Percentiles rank a stretch among this genome's conserved stretches.
Conservation (phyloP, 1,284 basidiomycete genomes). For the Ustilago sp. region DNA sequence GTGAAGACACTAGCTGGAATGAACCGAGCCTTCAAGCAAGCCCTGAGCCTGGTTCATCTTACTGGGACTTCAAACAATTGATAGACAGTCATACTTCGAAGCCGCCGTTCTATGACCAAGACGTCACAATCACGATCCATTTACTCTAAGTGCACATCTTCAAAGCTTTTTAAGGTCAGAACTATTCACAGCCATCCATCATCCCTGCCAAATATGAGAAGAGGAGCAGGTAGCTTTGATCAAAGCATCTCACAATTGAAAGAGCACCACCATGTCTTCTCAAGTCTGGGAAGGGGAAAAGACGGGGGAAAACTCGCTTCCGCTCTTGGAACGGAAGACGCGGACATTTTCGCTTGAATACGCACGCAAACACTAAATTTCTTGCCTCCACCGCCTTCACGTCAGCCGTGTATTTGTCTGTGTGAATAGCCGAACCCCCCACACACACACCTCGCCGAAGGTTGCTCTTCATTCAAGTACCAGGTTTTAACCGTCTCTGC, state of each 20-base stretch:
- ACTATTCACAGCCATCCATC: too few species aligned
- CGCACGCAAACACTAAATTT: neutral
- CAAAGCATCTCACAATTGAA: too few species aligned
- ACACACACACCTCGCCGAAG: slow-evolving; percentile 4
- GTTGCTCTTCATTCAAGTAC: neutral
- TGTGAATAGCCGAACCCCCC: slow-evolving; percentile 13
- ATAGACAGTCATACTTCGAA: too few species aligned
- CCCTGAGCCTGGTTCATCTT: too few species aligned
- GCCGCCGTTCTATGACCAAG: too few species aligned
- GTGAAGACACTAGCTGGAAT: neutral
- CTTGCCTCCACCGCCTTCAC: slow-evolving; percentile 3
- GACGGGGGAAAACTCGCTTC: slow-evolving; percentile 6
- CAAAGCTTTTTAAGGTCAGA: too few species aligned
- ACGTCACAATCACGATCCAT: too few species aligned
- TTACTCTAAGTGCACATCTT: too few species aligned
- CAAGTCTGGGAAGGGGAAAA: neutral
- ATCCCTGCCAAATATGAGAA: too few species aligned
- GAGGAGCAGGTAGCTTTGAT: too few species aligned
- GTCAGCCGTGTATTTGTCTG: neutral
- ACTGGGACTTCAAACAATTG: too few species aligned
- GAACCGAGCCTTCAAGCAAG: neutral
- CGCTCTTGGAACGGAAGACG: slow-evolving; percentile 34
- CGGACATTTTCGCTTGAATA: slow-evolving; percentile 13
- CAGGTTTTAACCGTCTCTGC: slow-evolving; percentile 6
- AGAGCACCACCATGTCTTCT: too few species aligned